Conservation (phyloP, 225 moss, liverwort and hornwort species). For the Pseudoscleropodium purum region DNA sequence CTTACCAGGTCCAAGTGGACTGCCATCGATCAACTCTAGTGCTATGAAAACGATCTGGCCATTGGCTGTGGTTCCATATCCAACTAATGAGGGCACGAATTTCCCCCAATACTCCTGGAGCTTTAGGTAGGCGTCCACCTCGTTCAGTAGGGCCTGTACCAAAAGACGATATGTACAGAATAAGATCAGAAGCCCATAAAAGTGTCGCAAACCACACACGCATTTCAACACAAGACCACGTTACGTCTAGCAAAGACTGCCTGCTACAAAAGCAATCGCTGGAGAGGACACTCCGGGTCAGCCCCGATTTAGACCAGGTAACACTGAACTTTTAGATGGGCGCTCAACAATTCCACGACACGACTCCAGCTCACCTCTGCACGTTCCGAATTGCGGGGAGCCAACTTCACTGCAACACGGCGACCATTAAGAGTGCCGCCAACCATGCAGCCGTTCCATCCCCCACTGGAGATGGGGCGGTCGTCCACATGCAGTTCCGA, state of each 20-base stretch:
- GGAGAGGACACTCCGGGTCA: too few species aligned
- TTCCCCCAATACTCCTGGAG: background rate
- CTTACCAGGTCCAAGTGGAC: background rate
- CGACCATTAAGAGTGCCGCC: background rate
- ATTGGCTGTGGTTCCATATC: background rate
- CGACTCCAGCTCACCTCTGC: background rate
- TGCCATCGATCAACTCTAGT: background rate
- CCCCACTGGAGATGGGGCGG: background rate
- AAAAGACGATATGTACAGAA: background rate
- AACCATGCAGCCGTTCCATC: background rate
- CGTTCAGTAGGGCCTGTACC: background rate
- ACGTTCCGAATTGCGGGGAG: background rate
- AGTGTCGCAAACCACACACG: background rate
- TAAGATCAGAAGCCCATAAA: background rate
- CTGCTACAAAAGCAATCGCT: background rate
- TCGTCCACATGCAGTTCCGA: constrained; percentile 1
- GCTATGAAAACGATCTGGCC: background rate
- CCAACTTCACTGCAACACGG: background rate
- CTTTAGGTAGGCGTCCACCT: background rate
- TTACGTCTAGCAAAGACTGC: background rate
- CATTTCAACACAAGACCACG: background rate
- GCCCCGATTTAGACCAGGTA: background rate
- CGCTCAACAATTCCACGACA: background rate
- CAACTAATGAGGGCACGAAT: background rate
- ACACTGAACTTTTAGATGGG: background rate